Evolutionary conservation across 2,329 filamentous ascomycete species (phyloP), one percentile per base, ranked within the genome.

Genomic region (Apiospora aurea): DNA sequence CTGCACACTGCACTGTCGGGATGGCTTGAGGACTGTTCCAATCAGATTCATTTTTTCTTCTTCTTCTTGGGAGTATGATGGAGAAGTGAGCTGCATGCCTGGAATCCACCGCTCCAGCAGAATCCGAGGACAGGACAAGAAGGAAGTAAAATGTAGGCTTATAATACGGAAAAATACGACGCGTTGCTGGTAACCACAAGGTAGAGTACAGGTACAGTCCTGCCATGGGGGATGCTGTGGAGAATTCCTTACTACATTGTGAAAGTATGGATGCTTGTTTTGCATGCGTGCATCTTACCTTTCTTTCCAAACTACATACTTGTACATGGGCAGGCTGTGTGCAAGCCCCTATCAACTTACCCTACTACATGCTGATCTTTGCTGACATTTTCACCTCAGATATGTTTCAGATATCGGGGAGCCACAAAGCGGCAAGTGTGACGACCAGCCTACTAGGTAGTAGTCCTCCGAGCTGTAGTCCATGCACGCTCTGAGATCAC

Each of bases 351-450:
- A 14, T n/a, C 57, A 38, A n/a, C 2, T 13, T 8, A 14, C n/a
- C 47, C 21, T 14, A 51, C 26, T 29, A 11, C 57, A 13, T 41
- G 21, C 10, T 14, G 34, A 64, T 64, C 57, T n/a, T 64, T 64
- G 57, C 29, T 64, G 57, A 41, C 18, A 41, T 64, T 64, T 41
- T 64, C 57, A 64, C 57, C 29, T 64, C 57, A 41, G 34, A 41
- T 64, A 41, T n/a, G 57, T 64, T 64, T 64, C 57, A 64, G 10
- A 64, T 64, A 64, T 64, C 57, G 57, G 53, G 53, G 5, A 29
- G 29, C 38, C 18, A 64, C 53, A 64, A 29, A 64, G 18, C 53
- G 53, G 57, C 18, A 64, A 13, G 57, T 41, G 57, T 64, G 29
- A 41, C 57, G 29, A 64, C 34, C 57, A 21, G 57, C 57, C 57